Conservation (phyloP, 2,329 filamentous ascomycete genomes). For the Mollisia scopiformis region DNA sequence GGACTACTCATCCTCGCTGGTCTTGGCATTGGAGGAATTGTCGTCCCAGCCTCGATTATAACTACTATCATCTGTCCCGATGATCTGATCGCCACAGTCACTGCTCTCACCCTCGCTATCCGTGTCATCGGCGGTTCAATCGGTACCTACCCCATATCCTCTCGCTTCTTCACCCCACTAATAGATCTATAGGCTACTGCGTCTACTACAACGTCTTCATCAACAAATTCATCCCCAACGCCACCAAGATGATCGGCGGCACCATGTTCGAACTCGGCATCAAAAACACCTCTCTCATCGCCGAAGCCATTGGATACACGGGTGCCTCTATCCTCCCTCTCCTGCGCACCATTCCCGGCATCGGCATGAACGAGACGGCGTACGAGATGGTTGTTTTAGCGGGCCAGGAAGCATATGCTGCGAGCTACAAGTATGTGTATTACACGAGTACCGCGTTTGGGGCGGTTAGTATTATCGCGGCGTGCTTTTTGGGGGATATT, state of each 20-base stretch:
- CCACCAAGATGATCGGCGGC: conserved; percentile 21
- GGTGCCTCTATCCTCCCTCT: conserved; percentile 43
- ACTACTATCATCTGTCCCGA: conserved; percentile 71
- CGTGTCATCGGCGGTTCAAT: conserved; percentile 66
- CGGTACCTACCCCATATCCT: background rate
- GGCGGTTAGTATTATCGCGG: conserved; percentile 55
- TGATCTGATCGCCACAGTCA: conserved; percentile 70
- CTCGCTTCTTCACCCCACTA: background rate
- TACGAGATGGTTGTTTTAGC: conserved; percentile 55
- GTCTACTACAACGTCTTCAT: conserved; percentile 13
- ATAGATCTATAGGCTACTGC: conserved; percentile 1
- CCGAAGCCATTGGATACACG: conserved; percentile 44
- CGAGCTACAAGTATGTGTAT: conserved; percentile 64
- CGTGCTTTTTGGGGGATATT: conserved; percentile 62
- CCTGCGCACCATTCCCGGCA: conserved; percentile 32
- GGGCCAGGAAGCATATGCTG: conserved; percentile 58
- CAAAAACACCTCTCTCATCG: conserved; percentile 43
- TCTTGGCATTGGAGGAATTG: conserved; percentile 68
- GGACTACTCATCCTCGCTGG: conserved; percentile 62
- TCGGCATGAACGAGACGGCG: conserved; percentile 50
- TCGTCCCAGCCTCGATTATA: conserved; percentile 70
- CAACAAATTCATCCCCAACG: conserved; percentile 37
- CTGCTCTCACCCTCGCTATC: conserved; percentile 69
- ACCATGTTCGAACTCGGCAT: conserved; percentile 45
- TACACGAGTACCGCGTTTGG: conserved; percentile 66